Evolutionary conservation across 2,329 filamentous ascomycete genomes (phyloP), one percentile per base, ranked within the genome.

Genomic region (Colletotrichum caudatum): DNA sequence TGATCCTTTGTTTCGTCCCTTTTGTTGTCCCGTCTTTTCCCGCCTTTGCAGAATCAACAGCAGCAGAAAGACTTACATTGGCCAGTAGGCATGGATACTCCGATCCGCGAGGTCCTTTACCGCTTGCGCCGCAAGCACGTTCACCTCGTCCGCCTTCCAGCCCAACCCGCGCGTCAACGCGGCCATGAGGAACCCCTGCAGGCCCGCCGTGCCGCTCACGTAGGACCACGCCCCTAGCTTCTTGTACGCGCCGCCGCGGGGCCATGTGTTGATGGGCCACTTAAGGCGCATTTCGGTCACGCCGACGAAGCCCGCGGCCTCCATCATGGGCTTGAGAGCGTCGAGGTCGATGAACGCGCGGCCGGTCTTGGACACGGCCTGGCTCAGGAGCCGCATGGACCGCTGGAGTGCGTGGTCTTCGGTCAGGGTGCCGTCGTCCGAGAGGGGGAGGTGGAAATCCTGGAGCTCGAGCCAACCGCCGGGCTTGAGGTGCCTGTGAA

Each of bases 211-310:
- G 50, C 81, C 76, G 64, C 81, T 81, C 64, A 79, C 77, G 39
- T 77, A 69, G 35, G 76, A 79, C 76, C 80, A 81, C 11, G 68
- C 65, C 9, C 82, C 81, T 18, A 82, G 74, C 72, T 81, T 76
- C 75, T 82, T 83, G 70, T 79, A 75, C 65, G 77, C 75, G 3
- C 67, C 58, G 63, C 81, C 77, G 53, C 77, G 77, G 39, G 81
- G 79, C 82, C 82, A 84, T 7, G 76, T 74, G 50, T 81, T 81
- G 57, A 79, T 77, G n/a, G 81, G 81, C 77, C 81, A 81, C 74
- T 81, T 80, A 71, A 77, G 76, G 20, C 74, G 75, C 29, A 75
- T 66, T 59, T 78, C 77, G 20, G 76, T 68, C 35, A 82, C 74
- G 63, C 82, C 77, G 6, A 78, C 76, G 68, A 81, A 83, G 3